These are phyloP conservation scores for Yarrowia galli DNA, from an alignment of 1,139 yeast genomes.

Conservation along the genomic window DNA sequence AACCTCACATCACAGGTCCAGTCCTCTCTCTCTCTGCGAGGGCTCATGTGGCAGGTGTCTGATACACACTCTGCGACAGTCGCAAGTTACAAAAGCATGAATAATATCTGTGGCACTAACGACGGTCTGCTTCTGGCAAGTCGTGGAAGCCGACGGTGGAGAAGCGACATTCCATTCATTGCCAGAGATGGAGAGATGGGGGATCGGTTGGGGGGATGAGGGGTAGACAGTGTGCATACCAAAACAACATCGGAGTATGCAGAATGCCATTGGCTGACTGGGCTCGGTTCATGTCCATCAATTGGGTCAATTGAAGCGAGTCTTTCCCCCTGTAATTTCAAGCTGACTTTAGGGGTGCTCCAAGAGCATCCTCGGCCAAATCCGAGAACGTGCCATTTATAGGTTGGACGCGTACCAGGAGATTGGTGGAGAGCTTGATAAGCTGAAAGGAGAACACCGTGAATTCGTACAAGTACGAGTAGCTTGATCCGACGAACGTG, in stretches of 20 bases:
- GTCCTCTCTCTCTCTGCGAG: no score
- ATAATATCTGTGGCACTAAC: neutral
- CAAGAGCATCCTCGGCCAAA: neutral
- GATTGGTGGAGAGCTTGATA: neutral
- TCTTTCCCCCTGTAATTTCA: neutral
- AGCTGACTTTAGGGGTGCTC: neutral
- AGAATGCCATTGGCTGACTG: neutral
- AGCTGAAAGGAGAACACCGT: no score
- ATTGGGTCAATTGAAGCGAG: neutral
- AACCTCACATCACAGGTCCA: no score
- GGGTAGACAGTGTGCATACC: constrained; percentile 6
- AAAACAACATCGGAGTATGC: neutral
- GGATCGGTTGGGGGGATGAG: constrained; percentile 1
- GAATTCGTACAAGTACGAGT: no score
- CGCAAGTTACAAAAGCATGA: neutral
- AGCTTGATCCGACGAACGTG: no score
- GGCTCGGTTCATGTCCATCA: neutral
- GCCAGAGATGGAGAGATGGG: neutral
- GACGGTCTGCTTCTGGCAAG: neutral
- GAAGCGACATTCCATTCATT: neutral
- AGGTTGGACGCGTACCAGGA: neutral
- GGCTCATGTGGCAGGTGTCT: neutral
- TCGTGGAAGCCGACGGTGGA: neutral
- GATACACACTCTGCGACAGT: no score
- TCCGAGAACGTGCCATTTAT: neutral